Percentiles rank a stretch among this genome's conserved stretches.
phyloP scores from a whole-genome alignment of 169 alveolate species.

The Cryptosporidium sp. region DNA sequence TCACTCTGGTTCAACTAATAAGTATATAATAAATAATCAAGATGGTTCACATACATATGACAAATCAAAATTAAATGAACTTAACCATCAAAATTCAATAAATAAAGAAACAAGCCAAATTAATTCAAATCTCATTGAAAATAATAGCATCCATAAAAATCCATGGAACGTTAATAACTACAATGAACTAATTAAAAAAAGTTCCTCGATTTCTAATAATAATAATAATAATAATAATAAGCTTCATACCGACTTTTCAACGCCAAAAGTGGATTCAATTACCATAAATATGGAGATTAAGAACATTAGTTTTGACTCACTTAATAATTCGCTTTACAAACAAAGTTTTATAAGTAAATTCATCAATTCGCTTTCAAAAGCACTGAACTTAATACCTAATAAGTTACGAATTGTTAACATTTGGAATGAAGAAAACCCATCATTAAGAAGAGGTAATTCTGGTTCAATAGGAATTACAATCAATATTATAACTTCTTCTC shows the following conservation, averaged over 20 bases:
- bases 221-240: no score
- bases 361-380: not conserved
- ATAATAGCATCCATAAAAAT: not conserved
- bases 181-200: not conserved
- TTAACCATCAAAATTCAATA: not conserved
- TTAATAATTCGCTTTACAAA: not conserved
- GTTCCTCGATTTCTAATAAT: not conserved
- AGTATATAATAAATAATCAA: constrained; percentile 8
- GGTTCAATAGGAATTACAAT: constrained; percentile 5
- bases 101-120: not conserved
- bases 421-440: constrained; percentile 23
- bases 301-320: not conserved
- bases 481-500: constrained; percentile 10
- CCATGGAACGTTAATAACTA: not conserved
- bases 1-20: not conserved
- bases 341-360: constrained; percentile 15
- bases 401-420: not conserved
- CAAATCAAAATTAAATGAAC: constrained; percentile 1
- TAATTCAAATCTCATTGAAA: not conserved
- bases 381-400: constrained; percentile 1
- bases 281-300: constrained; percentile 18
- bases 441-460: constrained; percentile 4
- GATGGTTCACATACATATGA: not conserved
- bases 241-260: not conserved
- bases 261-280: constrained; percentile 24